Conservation (phyloP, 305 asterid genomes). For the Solanum hybrid region DNA sequence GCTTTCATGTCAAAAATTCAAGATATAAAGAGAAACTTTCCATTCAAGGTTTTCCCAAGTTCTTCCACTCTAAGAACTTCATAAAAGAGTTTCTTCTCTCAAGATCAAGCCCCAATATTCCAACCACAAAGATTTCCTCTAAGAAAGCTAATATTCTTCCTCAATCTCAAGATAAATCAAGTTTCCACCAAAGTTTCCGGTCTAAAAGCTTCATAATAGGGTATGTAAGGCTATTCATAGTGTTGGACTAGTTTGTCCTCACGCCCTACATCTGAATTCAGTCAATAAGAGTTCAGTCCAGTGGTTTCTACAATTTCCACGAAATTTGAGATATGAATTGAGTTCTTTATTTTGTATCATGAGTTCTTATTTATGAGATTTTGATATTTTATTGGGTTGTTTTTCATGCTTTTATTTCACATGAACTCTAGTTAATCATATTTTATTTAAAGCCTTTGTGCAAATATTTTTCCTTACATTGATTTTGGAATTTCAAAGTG, state of each 20-base stretch:
- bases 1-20: too few species aligned
- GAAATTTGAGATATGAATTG: background rate
- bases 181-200: background rate
- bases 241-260: background rate
- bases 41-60: too few species aligned
- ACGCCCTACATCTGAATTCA: background rate
- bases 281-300: background rate
- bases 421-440: background rate
- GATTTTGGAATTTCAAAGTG: background rate
- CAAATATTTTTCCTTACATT: background rate
- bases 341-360: background rate
- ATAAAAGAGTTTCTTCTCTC: background rate
- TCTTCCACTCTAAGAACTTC: too few species aligned
- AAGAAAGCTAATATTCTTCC: background rate
- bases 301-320: background rate
- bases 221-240: background rate
- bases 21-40: too few species aligned
- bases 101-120: background rate
- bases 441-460: background rate
- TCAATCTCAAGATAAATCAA: background rate
- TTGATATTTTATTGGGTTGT: background rate
- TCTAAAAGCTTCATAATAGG: background rate
- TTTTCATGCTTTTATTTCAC: background rate
- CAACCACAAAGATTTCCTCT: background rate
- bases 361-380: background rate